Base-by-base conservation (phyloP, 2,329 filamentous ascomycete genomes). In the Diaporthe batatas region DNA sequence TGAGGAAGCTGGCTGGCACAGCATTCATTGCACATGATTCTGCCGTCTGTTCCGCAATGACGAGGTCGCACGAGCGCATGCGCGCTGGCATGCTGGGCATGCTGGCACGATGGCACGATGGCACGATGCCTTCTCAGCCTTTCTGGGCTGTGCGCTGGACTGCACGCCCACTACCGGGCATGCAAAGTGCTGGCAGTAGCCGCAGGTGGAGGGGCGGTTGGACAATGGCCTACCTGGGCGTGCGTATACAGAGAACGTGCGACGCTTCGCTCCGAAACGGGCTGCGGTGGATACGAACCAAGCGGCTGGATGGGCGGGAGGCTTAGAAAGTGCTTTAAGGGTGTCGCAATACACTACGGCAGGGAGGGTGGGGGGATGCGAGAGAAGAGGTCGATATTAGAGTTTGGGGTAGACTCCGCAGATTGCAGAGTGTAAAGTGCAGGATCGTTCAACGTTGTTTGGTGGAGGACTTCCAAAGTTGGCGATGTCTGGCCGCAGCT, bases 51-150 rank as follows among this genome's bases (percentile, higher is more conserved):
- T 53, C 62, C 62, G 47, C 62, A 53, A 16, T 67, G 62, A 53
- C 62, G 62, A 53, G 32, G 62, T 67, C 62, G 47, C 62, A 67
- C 62, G 62, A 67, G 62, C 62, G 62, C 62, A 67, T 67, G 62
- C 62, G 47, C 44, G 62, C 62, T 67, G 62, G 44, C 32, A 62
- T 39, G 57, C 36, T 44, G n/a, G n/a, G 55, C 32, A 23, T n/a
- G 32, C 32, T 42, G 39, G 39, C 39, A 42, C 39, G 58, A 23
- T 47, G 23, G 55, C n/a, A 23, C 55, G 34, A n/a, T 25, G 34
- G 58, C 47, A 51, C 47, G 47, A 51, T 51, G 47, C 1, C 58
- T 25, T 65, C 59, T 51, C 59, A 65, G 44, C 62, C 62, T 53
- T n/a, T 36, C 47, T 67, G 6, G 47, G 62, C 32, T 67, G 23